Conservation (phyloP, 768 basidiomycete genomes). For the Pholiota molesta region DNA sequence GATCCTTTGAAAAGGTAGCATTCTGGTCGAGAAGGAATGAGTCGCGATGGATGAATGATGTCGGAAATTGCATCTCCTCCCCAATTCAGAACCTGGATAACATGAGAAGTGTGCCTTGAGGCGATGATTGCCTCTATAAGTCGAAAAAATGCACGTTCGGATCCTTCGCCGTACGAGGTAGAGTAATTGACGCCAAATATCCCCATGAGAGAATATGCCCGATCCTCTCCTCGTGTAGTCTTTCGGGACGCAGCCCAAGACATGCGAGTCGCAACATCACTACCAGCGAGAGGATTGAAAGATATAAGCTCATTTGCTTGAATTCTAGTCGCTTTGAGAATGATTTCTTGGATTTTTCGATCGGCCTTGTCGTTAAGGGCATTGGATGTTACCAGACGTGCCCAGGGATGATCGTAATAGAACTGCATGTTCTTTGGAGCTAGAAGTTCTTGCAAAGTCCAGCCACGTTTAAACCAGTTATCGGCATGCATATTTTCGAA, state of each 20-base stretch:
- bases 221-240: neutral
- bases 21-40: neutral
- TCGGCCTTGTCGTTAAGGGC: neutral
- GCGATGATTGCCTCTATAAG: slow-evolving; percentile 3
- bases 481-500: neutral
- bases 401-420: neutral
- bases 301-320: neutral
- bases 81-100: neutral
- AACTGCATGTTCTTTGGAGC: neutral
- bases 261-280: neutral
- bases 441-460: slow-evolving; percentile 4
- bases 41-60: neutral
- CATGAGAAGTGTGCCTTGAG: neutral
- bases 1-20: neutral
- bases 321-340: neutral
- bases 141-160: slow-evolving; percentile 4
- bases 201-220: neutral
- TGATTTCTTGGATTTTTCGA: neutral
- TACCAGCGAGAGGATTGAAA: neutral
- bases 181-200: neutral
- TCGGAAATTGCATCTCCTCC: neutral
- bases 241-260: neutral
- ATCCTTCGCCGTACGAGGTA: slow-evolving; percentile 1
- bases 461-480: neutral
- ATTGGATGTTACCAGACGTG: too few relatives aligned